Conservation (phyloP, 2,329 filamentous ascomycete genomes). For the Ophiostoma populinum region DNA sequence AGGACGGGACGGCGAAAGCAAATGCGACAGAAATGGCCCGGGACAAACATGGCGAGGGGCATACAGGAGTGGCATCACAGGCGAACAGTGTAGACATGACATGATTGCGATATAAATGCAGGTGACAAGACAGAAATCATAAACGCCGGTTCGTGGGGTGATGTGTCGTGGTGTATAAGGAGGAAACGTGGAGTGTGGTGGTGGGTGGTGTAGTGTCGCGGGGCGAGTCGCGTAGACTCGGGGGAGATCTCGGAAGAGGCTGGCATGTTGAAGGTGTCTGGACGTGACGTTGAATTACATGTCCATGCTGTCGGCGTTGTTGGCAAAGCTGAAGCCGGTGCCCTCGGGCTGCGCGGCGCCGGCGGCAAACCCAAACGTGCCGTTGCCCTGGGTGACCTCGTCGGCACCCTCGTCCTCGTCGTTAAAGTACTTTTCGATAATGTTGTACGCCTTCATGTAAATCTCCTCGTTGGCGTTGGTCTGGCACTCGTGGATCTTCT, state of each 20-base stretch:
- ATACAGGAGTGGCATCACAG: too few species aligned
- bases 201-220: background rate
- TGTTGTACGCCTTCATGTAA: conserved; percentile 99
- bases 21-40: too few species aligned
- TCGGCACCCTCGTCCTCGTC: conserved; percentile 93
- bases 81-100: too few species aligned
- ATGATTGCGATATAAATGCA: too few species aligned
- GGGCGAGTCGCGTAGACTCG: too few species aligned
- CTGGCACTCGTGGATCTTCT: conserved; percentile 99
- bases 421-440: conserved; percentile 99
- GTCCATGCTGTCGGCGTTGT: conserved; percentile 46
- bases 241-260: too few species aligned
- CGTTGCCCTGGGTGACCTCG: conserved; percentile 59
- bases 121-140: too few species aligned
- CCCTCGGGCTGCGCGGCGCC: conserved; percentile 51
- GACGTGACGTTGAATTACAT: too few species aligned
- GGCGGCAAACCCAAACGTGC: conserved; percentile 60
- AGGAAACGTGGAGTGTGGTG: background rate
- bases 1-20: too few species aligned
- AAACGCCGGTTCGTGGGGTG: background rate
- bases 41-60: too few species aligned
- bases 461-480: conserved; percentile 99
- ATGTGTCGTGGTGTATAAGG: background rate
- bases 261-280: background rate
- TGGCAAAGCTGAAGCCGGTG: conserved; percentile 92